Conservation (phyloP, 495 filamentous ascomycete genomes). For the Umbilicaria muhlenbergii region DNA sequence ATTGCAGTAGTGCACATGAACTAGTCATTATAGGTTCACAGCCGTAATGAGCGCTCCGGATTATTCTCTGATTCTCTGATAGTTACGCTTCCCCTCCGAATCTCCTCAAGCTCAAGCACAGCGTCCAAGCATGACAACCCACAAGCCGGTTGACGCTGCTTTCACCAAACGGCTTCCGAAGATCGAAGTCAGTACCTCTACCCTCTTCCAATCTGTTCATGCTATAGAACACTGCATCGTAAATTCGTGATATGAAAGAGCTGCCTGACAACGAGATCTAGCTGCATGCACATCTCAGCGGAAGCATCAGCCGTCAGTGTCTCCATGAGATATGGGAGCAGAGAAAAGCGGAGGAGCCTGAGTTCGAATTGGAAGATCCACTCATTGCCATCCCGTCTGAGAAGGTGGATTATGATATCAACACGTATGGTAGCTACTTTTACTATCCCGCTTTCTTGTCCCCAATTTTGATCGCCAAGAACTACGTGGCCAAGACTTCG, state of each 20-base stretch:
- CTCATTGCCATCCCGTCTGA: constrained; percentile 48
- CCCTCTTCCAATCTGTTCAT: too few species aligned
- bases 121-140: background rate
- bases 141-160: constrained; percentile 12
- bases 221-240: too few species aligned
- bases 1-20: too few species aligned
- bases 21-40: too few species aligned
- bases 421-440: constrained; percentile 34
- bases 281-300: constrained; percentile 74
- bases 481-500: too few species aligned
- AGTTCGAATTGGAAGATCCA: constrained; percentile 46
- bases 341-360: constrained; percentile 35
- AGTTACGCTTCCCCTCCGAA: too few species aligned
- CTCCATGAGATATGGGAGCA: constrained; percentile 60
- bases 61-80: too few species aligned
- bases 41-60: too few species aligned
- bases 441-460: background rate
- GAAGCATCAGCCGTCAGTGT: constrained; percentile 60
- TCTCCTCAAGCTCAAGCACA: too few species aligned
- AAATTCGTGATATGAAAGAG: background rate
- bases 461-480: background rate
- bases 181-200: constrained; percentile 19
- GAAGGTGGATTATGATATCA: constrained; percentile 55
- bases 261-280: constrained; percentile 16
- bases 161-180: constrained; percentile 26